phyloP scores from a whole-genome alignment of 164 flowering plant genomes.

The Pachysandra terminalis region DNA sequence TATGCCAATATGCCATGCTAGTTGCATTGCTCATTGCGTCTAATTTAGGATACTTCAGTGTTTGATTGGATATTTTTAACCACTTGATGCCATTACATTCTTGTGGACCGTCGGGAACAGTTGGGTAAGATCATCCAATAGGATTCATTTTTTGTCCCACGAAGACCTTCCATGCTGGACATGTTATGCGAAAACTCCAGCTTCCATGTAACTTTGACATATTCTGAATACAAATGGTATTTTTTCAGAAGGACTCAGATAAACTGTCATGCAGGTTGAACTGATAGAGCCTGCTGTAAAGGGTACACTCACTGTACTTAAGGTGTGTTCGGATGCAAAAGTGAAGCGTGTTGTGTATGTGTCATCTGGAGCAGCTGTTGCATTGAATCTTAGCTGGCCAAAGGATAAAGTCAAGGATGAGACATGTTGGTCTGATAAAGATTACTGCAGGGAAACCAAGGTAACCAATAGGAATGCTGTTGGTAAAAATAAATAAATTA shows the following conservation, averaged over 20 bases:
- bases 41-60: not conserved
- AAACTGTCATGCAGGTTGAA: slow-evolving; percentile 31
- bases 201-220: not conserved
- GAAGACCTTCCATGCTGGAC: too few relatives aligned
- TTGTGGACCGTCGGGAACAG: not conserved
- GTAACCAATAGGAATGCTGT: slow-evolving; percentile 16
- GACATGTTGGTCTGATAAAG: slow-evolving; percentile 48
- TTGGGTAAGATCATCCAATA: not conserved
- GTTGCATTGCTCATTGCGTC: not conserved
- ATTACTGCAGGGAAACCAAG: slow-evolving; percentile 31
- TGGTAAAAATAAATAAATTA: too few relatives aligned
- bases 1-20: too few relatives aligned
- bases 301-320: slow-evolving; percentile 50
- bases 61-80: not conserved
- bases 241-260: not conserved
- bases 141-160: not conserved
- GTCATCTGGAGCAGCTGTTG: slow-evolving; percentile 42
- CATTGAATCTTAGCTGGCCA: slow-evolving; percentile 40
- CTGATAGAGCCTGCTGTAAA: slow-evolving; percentile 52
- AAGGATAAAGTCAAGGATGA: slow-evolving; percentile 39
- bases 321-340: slow-evolving; percentile 37
- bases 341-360: slow-evolving; percentile 46
- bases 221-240: not conserved
- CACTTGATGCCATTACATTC: not conserved
- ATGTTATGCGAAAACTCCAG: not conserved